Base-by-base conservation (phyloP, 371 early-diverging fungal genomes). In the Phascolomyces articulosus region DNA sequence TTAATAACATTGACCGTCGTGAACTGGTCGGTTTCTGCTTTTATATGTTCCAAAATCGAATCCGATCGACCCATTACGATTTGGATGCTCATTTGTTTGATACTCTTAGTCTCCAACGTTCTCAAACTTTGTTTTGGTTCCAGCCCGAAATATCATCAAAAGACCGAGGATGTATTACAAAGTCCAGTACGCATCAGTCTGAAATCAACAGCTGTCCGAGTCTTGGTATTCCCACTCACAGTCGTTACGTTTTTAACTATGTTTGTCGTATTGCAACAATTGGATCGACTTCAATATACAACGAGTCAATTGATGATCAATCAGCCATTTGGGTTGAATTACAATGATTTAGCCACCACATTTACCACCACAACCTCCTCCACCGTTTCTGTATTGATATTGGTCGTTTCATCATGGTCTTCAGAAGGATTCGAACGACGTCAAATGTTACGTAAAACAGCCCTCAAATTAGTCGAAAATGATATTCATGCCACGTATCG, bases 321-420 rank as follows among this genome's bases (percentile, higher is more conserved):
- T 16, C 66, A 75, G 65, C 74, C 47, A 60, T 77, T 67, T 64
- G 63, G 29, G 27, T 34, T 72, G 28, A 64, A 72, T 34, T 40
- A 67, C 0, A 60, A 66, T 4, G 62, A 70, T 15, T 60, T 72
- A 4, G 15, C n/a, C n/a, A n/a, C n/a, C n/a, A n/a, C 60, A 47
- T 26, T 58, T 65, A 40, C 79, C 68, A 55, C 53, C 11, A 15
- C 65, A 3, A 7, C 44, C 8, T 18, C 44, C 15, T 8, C 3
- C 20, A 24, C 26, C 10, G 23, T 15, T 9, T 51, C 63, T 1
- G 60, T 83, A 15, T 29, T 88, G 40, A 76, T 88, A 9, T 49
- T 88, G 38, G 77, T 88, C 59, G 6, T 85, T 10, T 84, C 86
- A 1, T 85, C 88, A 0, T 88, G 88, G 88, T 68, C 83, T 2